Evolutionary conservation across 331 rosid genomes (phyloP), one percentile per base, ranked within the genome.

Genomic region (Acacia pycnantha): DNA sequence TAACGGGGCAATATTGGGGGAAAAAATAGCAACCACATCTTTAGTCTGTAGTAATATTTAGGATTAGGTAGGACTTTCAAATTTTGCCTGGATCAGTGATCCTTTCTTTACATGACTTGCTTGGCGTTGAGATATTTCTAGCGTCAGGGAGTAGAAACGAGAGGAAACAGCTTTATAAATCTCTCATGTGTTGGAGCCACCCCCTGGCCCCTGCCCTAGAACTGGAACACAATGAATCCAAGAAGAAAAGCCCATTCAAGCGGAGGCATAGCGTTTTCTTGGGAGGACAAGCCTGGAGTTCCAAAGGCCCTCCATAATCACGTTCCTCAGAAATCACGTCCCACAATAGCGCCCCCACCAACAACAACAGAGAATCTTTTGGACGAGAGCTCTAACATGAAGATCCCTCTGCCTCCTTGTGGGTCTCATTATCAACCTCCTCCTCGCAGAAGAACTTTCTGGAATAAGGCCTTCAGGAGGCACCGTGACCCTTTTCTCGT

Each of bases 341-440:
- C 85, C 19, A 35, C 37, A 26, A 53, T 77, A 22, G 31, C 48
- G 51, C 21, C 24, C 24, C 29, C 77, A 21, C 6, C 71, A 33
- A 16, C 46, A 26, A 26, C 33, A 61, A 26, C 18, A 11, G 18
- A 13, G 37, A 61, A 61, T 61, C 18, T 1, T 12, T 61, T 2
- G 67, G 67, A 61, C 1, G 35, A 61, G 3, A 22, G 35, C 35
- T 59, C 8, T 1, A 1, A 58, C 66, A 61, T 12, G 70, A 90
- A 88, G 81, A 90, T 94, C 79, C 97, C 95, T 67, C 91, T 78
- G 40, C 98, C 98, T 26, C 98, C 97, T 9, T 92, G 90, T 85
- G 82, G 31, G 3, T 16, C 77, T 22, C 88, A 44, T 11, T 11
- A 48, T 4, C 53, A 80, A 72, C 88, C 81, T 66, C 89, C 90